Percentiles rank a stretch among this genome's conserved stretches.
Evolutionary conservation across 2,329 filamentous ascomycete species (phyloP).

Genomic region (Neonectria punicea): DNA sequence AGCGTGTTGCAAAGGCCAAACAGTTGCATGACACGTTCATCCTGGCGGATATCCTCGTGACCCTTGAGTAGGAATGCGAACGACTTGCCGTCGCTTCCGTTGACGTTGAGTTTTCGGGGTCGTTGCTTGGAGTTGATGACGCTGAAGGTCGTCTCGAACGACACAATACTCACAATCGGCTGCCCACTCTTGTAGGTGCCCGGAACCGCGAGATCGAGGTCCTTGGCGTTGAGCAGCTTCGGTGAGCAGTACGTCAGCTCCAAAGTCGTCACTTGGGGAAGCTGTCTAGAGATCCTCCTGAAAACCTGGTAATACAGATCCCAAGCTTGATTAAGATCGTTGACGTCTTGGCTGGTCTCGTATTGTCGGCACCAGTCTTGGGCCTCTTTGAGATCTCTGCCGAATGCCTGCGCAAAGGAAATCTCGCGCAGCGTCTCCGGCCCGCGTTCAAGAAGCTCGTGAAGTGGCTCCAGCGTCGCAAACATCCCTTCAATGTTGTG

Average conservation of each 20-base stretch:
- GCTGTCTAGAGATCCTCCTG: constrained; percentile 90
- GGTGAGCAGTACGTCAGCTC: constrained; percentile 98
- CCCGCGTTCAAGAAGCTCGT: constrained; percentile 89
- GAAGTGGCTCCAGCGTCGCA: constrained; percentile 85
- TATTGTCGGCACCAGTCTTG: constrained; percentile 97
- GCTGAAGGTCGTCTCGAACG: constrained; percentile 88
- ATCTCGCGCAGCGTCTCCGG: constrained; percentile 95
- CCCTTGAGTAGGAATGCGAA: constrained; percentile 96
- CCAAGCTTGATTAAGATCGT: constrained; percentile 98
- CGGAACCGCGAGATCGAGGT: constrained; percentile 94
- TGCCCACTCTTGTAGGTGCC: constrained; percentile 87
- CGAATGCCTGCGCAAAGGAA: constrained; percentile 97
- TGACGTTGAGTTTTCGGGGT: constrained; percentile 87
- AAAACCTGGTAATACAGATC: constrained; percentile 99
- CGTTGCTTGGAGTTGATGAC: constrained; percentile 98
- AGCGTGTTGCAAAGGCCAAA: constrained; percentile 98
- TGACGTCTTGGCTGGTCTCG: constrained; percentile 86
- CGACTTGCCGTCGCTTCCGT: constrained; percentile 86
- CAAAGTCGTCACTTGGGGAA: constrained; percentile 90
- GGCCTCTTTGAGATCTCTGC: constrained; percentile 92
- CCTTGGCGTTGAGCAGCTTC: constrained; percentile 84
- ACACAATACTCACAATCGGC: constrained; percentile 84
- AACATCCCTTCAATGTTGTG: constrained; percentile 99
- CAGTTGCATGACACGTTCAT: constrained; percentile 99
- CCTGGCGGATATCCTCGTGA: constrained; percentile 99